phyloP scores from a whole-genome alignment of 139 green algal genomes.

The Chlamydomonas applanata region DNA sequence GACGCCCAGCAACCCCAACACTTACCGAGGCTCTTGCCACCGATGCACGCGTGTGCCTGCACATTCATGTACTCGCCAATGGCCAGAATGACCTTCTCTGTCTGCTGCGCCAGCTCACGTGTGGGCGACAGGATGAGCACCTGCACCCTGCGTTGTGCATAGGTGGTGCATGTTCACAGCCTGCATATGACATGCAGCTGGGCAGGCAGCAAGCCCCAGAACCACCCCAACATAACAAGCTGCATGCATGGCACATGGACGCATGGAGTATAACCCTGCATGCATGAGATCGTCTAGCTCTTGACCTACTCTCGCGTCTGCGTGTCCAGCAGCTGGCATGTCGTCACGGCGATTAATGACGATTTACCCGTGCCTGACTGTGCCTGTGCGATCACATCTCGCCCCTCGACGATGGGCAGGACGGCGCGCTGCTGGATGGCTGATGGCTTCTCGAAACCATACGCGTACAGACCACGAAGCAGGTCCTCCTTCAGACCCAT shows the following conservation, averaged over 20 bases:
- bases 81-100: constrained; percentile 88
- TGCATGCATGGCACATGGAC: neutral
- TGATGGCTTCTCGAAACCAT: constrained; percentile 97
- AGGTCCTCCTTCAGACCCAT: constrained; percentile 94
- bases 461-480: constrained; percentile 91
- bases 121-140: constrained; percentile 95
- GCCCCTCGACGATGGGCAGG: constrained; percentile 84
- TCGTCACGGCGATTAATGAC: constrained; percentile 88
- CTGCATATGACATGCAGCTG: neutral
- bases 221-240: too few species aligned
- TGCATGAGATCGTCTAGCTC: neutral
- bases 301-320: constrained; percentile 62
- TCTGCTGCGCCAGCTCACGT: constrained; percentile 94
- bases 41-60: constrained; percentile 91
- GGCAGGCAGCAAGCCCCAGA: too few species aligned
- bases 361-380: constrained; percentile 98
- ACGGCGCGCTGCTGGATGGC: constrained; percentile 98
- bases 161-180: neutral
- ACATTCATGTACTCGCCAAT: constrained; percentile 94
- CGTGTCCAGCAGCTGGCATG: constrained; percentile 89
- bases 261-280: neutral
- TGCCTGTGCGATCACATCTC: constrained; percentile 97
- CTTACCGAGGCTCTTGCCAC: constrained; percentile 89
- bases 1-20: neutral
- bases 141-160: constrained; percentile 48